Percentiles rank a stretch among this genome's conserved stretches.
These are phyloP conservation scores for Lentinula novae-zelandiae DNA, from an alignment of 1,284 basidiomycete species.

Conservation along the genomic window DNA sequence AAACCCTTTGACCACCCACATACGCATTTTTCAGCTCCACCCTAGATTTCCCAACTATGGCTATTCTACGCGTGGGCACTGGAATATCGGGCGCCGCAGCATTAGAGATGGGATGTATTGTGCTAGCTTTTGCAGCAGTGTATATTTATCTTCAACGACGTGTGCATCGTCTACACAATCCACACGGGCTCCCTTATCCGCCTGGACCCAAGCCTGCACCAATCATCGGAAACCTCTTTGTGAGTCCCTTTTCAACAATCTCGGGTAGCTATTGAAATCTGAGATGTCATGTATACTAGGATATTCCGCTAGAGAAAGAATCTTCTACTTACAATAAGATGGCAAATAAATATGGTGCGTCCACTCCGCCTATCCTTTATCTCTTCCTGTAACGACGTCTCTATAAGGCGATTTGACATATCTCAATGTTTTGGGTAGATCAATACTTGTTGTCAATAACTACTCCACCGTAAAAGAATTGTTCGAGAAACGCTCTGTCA, in stretches of 20 bases:
- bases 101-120: neutral
- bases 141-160: constrained; percentile 7
- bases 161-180: constrained; percentile 16
- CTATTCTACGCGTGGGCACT: neutral
- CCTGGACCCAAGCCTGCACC: constrained; percentile 42
- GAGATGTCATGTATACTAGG: constrained; percentile 12
- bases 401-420: constrained; percentile 41
- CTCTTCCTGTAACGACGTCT: neutral
- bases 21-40: neutral
- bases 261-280: neutral
- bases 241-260: neutral
- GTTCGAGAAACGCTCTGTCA: constrained; percentile 41
- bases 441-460: constrained; percentile 41
- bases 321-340: constrained; percentile 29
- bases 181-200: constrained; percentile 30
- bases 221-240: constrained; percentile 40
- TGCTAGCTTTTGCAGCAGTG: neutral
- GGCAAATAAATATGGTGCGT: constrained; percentile 33
- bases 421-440: constrained; percentile 37
- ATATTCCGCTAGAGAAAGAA: constrained; percentile 35
- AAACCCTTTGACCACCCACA: neutral
- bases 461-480: constrained; percentile 36
- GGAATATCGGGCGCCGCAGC: neutral
- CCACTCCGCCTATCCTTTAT: neutral
- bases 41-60: neutral